These are phyloP conservation scores for Ustulina deusta DNA, from an alignment of 2,329 filamentous ascomycete species.

Conservation along the genomic window DNA sequence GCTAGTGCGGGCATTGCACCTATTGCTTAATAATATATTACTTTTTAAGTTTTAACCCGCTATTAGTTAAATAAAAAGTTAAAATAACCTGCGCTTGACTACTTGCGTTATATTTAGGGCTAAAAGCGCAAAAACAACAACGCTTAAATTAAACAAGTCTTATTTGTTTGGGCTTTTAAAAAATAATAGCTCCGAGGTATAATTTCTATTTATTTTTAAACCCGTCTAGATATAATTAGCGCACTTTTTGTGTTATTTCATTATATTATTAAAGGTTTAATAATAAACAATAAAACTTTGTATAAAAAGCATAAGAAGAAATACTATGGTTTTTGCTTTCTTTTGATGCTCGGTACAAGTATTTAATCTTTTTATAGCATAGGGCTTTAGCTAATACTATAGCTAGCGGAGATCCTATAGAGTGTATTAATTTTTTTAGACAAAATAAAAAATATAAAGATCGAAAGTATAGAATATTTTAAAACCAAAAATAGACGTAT, in stretches of 20 bases:
- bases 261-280: conserved; percentile 29
- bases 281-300: too few species aligned
- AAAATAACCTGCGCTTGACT: too few species aligned
- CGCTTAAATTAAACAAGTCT: too few species aligned
- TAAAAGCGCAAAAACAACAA: too few species aligned
- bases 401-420: conserved; percentile 22
- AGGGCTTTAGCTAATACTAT: conserved; percentile 39
- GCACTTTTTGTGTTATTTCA: conserved; percentile 32
- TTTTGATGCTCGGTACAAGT: conserved; percentile 35
- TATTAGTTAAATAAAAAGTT: too few species aligned
- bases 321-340: conserved; percentile 15
- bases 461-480: not conserved
- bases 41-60: too few species aligned
- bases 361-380: conserved; percentile 37
- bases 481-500: not conserved
- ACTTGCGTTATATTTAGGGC: too few species aligned
- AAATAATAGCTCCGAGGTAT: too few species aligned
- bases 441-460: conserved; percentile 27
- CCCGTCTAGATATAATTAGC: conserved; percentile 33
- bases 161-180: too few species aligned
- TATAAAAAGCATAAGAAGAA: conserved; percentile 8
- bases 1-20: too few species aligned
- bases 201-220: not conserved
- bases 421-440: conserved; percentile 29
- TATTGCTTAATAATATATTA: too few species aligned